Conservation (phyloP, 208 protist species). For the Lotmaria passim region DNA sequence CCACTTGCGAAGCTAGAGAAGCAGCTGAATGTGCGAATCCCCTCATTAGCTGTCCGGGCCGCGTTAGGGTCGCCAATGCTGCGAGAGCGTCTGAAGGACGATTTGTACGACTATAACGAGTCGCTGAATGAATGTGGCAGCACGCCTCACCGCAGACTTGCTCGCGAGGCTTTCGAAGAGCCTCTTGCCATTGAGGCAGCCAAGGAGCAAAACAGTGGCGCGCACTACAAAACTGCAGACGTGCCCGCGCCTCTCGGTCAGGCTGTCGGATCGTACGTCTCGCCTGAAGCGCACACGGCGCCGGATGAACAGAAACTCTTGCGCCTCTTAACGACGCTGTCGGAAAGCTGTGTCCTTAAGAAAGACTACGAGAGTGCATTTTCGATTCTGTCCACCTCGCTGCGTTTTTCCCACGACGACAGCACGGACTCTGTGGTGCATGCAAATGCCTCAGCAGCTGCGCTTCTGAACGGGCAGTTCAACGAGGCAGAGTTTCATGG, state of each 20-base stretch:
- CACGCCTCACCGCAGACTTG: conserved; percentile 78
- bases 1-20: conserved; percentile 57
- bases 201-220: not conserved
- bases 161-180: conserved; percentile 47
- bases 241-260: conserved; percentile 38
- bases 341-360: conserved; percentile 62
- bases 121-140: conserved; percentile 54
- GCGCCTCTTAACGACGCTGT: conserved; percentile 78
- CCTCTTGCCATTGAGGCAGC: conserved; percentile 7
- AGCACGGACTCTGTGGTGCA: conserved; percentile 54
- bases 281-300: conserved; percentile 53
- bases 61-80: conserved; percentile 42
- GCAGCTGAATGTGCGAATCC: conserved; percentile 64
- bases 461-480: conserved; percentile 64
- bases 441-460: conserved; percentile 65
- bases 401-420: conserved; percentile 83
- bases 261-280: conserved; percentile 51
- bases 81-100: conserved; percentile 68
- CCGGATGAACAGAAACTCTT: conserved; percentile 79
- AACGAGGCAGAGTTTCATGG: conserved; percentile 83
- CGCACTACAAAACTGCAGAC: not conserved
- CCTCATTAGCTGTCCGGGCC: conserved; percentile 61
- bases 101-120: conserved; percentile 80
- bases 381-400: conserved; percentile 44
- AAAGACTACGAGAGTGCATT: conserved; percentile 61